Conservation (phyloP, 2,329 filamentous ascomycete species). For the Graphilbum ipis-grandicollis region DNA sequence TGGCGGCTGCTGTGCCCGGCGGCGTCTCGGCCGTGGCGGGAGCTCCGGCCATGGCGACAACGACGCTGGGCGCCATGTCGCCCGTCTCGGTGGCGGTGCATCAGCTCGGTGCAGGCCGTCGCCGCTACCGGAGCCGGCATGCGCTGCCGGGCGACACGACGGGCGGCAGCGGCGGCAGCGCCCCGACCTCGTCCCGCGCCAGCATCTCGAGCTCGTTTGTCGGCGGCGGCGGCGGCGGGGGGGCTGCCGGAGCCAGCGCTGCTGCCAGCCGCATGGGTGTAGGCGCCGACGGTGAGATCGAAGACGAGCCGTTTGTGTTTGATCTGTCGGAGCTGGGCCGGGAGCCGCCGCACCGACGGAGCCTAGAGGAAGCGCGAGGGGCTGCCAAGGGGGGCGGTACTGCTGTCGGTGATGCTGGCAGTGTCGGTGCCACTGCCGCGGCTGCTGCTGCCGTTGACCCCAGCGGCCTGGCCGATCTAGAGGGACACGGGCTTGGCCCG, state of each 20-base stretch:
- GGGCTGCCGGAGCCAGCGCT: constrained; percentile 38
- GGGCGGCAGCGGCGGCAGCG: constrained; percentile 1
- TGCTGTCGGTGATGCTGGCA: background rate
- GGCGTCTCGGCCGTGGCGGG: too few relatives aligned
- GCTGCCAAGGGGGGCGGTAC: constrained; percentile 13
- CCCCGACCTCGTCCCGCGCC: constrained; percentile 24
- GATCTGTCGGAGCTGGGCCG: constrained; percentile 55
- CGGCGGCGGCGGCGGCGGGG: constrained; percentile 20
- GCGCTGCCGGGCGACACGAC: background rate
- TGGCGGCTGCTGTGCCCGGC: too few relatives aligned
- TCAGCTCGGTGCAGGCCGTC: constrained; percentile 4
- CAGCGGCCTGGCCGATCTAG: background rate
- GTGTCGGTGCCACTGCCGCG: background rate
- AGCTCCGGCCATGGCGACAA: too few relatives aligned
- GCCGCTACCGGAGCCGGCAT: constrained; percentile 8
- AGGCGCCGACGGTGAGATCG: constrained; percentile 30
- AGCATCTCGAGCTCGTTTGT: constrained; percentile 24
- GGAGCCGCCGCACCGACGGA: constrained; percentile 33
- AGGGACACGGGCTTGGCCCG: background rate
- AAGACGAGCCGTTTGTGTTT: constrained; percentile 56
- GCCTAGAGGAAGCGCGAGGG: constrained; percentile 34
- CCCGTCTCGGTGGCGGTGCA: background rate
- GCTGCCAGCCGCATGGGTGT: background rate
- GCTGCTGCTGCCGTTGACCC: background rate
- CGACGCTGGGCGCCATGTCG: background rate